Base-by-base conservation (phyloP, 2,329 filamentous ascomycete species). In the Nigrospora osmanthi region DNA sequence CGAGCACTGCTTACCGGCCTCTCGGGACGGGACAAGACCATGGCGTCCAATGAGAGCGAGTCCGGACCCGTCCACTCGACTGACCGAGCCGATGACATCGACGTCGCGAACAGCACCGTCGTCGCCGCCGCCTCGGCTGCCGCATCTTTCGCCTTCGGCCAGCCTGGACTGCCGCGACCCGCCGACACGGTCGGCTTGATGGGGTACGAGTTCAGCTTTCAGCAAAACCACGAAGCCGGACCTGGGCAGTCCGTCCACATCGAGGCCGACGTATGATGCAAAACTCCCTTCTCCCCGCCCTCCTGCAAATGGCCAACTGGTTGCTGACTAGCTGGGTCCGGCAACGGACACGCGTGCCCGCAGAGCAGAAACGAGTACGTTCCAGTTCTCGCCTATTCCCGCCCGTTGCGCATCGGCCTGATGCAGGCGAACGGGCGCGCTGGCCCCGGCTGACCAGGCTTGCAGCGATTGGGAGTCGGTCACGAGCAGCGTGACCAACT, bases 401-500 rank as follows among this genome's bases (percentile, higher is more conserved):
- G 23, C 23, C 23, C 23, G 23, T 28, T 7, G 2, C 23, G 5
- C 23, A 28, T 28, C 23, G 23, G 7, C 23, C 23, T 28, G 46
- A 12, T 19, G 34, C 37, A 33, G 42, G 13, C 44, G 42, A 34
- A 7, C 23, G 15, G 30, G 13, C 28, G 35, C 7, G 32, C 38
- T 40, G 16, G 13, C 17, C 9, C 31, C 35, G 39, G 40, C 31
- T 38, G 9, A 34, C 35, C 17, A 17, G 23, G 36, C 38, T 38
- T 16, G 37, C 36, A 57, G 54, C 43, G 54, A 57, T 38, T 48
- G 49, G 35, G 47, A 52, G 16, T 53, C 54, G 28, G 50, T 57
- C 14, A 55, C 54, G 14, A 54, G 52, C 32, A 55, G 53, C 40
- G 42, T 57, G 11, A 50, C 51, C 6, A 49, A 46, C 17, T 55